Evolutionary conservation across 2,329 filamentous ascomycete species (phyloP), one percentile per base, ranked within the genome.

Genomic region (Onygena corvina): DNA sequence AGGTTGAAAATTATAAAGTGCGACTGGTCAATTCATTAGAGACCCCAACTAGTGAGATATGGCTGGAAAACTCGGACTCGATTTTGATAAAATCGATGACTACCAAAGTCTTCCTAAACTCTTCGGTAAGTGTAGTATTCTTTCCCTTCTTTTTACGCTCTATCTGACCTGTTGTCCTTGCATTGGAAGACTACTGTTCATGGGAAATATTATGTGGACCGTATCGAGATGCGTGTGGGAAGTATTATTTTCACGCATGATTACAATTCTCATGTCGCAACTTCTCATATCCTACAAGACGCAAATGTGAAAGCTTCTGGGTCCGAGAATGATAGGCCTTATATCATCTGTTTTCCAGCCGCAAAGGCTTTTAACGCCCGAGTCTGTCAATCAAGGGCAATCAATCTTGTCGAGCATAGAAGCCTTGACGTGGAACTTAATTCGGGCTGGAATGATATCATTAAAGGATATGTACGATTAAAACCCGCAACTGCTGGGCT

Each of bases 381-480:
- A 45, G 69, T 93, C 5, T 73, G 71, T 35, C 73, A 84, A 0
- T 80, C 84, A 0, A 83, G 77, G 53, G 71, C 81, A 38, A 82
- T 93, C 20, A 81, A 90, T 53, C 77, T 98, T 3, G 86, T 93
- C 61, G 81, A 81, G 56, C 81, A 82, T 58, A 85, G 85, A 50
- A 81, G 79, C 0, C 71, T 96, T 0, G 85, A 94, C 51, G 70
- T 98, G 16, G 74, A 80, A 46, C 67, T 94, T 9, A 70, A 71
- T 8, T 80, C 81, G 8, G 89, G 88, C 1, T 84, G 83, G 76
- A 94, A 94, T 60, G 66, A 80, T 2, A 70, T 79, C 36, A 59
- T 64, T 8, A 63, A 59, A 23, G 69, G 73, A 29, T 67, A 72
- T 16, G 59, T 81, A 34, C 71, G 71, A 8, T 60, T 81, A n/a